Conservation (phyloP, 2,329 filamentous ascomycete genomes). For the Penicillium verrucosum region DNA sequence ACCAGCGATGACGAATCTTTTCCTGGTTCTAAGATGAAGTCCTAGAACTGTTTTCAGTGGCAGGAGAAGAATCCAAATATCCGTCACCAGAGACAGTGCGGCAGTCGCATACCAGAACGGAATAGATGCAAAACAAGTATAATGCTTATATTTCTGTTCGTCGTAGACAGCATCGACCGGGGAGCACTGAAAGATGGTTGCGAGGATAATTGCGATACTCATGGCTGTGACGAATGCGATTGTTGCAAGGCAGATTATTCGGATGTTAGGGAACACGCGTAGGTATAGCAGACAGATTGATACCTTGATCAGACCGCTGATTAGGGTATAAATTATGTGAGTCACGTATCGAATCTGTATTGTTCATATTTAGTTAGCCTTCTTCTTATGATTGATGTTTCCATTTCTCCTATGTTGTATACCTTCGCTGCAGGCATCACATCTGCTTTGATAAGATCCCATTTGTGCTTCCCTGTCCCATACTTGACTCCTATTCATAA, state of each 20-base stretch:
- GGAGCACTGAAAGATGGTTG: slow-evolving; percentile 10
- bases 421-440: neutral
- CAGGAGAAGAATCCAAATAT: slow-evolving; percentile 11
- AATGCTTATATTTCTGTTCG: neutral
- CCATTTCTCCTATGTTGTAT: neutral
- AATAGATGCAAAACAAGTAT: neutral
- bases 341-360: slow-evolving; percentile 1
- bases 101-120: slow-evolving; percentile 10
- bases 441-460: neutral
- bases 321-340: neutral
- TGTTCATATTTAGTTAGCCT: neutral
- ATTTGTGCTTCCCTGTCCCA: neutral
- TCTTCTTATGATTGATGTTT: neutral
- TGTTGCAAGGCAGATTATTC: neutral
- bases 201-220: slow-evolving; percentile 10
- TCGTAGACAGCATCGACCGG: neutral
- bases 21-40: neutral
- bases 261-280: slow-evolving; percentile 1
- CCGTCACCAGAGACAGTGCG: slow-evolving; percentile 7
- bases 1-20: neutral
- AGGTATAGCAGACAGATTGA: neutral
- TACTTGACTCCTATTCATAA: neutral
- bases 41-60: slow-evolving; percentile 1
- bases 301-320: neutral
- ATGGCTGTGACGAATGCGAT: slow-evolving; percentile 9